phyloP scores from a whole-genome alignment of 2,329 filamentous ascomycete genomes.

The Penicillium sp. region DNA sequence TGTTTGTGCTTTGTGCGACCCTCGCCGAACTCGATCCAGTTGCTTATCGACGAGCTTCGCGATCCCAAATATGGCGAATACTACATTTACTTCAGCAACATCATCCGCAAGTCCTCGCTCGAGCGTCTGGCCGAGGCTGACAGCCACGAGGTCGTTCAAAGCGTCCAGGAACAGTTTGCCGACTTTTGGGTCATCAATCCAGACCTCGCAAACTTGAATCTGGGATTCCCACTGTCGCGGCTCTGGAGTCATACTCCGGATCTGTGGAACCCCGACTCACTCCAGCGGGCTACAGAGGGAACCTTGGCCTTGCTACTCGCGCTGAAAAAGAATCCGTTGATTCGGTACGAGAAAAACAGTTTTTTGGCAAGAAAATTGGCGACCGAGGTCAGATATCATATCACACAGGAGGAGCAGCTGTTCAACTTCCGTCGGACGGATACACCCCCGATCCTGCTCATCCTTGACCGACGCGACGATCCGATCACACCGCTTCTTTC shows the following conservation, averaged over 20 bases:
- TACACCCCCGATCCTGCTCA: constrained; percentile 84
- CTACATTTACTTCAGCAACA: constrained; percentile 94
- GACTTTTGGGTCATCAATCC: constrained; percentile 95
- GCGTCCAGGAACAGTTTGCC: constrained; percentile 91
- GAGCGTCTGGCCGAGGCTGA: constrained; percentile 94
- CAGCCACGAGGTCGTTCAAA: constrained; percentile 92
- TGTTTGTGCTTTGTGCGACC: constrained; percentile 91
- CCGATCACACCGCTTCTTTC: constrained; percentile 89
- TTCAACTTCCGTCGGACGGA: constrained; percentile 96
- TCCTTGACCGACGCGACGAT: constrained; percentile 88
- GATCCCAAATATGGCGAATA: constrained; percentile 98
- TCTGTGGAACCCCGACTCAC: constrained; percentile 80
- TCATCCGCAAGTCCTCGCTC: constrained; percentile 91
- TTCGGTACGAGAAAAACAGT: constrained; percentile 89
- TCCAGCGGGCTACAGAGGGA: constrained; percentile 82
- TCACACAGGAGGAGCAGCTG: constrained; percentile 90
- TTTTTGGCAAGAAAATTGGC: constrained; percentile 86
- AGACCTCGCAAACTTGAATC: constrained; percentile 76
- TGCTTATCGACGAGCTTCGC: constrained; percentile 87
- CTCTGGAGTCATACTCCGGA: constrained; percentile 80
- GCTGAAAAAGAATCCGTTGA: constrained; percentile 92
- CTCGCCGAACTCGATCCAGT: constrained; percentile 85
- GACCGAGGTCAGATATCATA: constrained; percentile 83
- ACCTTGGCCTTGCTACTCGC: constrained; percentile 76
- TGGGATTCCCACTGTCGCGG: constrained; percentile 65